A percentile compares a stretch with the other conserved stretches of the same genome.
These are phyloP conservation scores for Ambispora gerdemannii DNA, from an alignment of 192 early-diverging fungal genomes.

Conservation along the genomic window DNA sequence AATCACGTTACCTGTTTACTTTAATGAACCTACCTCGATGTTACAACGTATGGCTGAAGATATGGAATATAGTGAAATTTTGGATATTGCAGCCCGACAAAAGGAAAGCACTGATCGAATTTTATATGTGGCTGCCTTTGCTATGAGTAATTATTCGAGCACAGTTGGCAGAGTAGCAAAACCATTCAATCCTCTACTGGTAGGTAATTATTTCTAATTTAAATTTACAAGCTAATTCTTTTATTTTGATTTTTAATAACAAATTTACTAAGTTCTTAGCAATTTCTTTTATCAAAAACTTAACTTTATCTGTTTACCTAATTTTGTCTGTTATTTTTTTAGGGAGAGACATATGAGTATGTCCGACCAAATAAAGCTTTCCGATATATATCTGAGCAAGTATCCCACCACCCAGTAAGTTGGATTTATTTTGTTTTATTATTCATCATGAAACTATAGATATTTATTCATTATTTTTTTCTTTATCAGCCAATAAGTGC, in stretches of 20 bases:
- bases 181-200: slow-evolving; percentile 86
- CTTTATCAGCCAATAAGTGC: slow-evolving; percentile 71
- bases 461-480: neutral
- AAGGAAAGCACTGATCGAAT: slow-evolving; percentile 58
- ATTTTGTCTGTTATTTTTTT: neutral
- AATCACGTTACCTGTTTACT: slow-evolving; percentile 83
- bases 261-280: neutral
- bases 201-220: too few species aligned
- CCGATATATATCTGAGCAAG: slow-evolving; percentile 84
- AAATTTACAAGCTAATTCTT: too few species aligned
- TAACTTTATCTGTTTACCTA: neutral
- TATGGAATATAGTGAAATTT: slow-evolving; percentile 80
- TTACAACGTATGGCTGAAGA: slow-evolving; percentile 84
- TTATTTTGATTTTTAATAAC: neutral
- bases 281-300: slow-evolving; percentile 1
- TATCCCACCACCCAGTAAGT: slow-evolving; percentile 80
- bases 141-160: slow-evolving; percentile 83
- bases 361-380: slow-evolving; percentile 73
- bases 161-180: slow-evolving; percentile 79
- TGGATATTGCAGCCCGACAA: slow-evolving; percentile 70
- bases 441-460: neutral
- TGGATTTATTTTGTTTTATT: neutral
- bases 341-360: slow-evolving; percentile 87
- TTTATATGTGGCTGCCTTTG: slow-evolving; percentile 80
- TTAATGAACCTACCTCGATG: slow-evolving; percentile 86